Base-by-base conservation (phyloP, 2,329 filamentous ascomycete species). In the Capronia americana region DNA sequence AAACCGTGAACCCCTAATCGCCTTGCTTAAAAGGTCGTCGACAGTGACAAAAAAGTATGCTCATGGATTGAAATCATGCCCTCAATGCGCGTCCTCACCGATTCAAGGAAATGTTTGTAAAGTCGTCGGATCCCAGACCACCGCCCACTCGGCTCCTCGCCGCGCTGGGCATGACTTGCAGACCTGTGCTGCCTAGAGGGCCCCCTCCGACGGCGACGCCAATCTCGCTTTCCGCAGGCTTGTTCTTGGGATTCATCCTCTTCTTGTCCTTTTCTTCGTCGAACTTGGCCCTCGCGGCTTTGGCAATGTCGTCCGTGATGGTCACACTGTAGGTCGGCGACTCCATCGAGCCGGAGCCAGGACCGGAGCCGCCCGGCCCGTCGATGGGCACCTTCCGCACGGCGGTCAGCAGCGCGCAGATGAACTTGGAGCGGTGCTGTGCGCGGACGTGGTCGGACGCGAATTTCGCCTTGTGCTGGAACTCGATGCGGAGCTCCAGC, bases 401-500 rank as follows among this genome's bases (percentile, higher is more conserved):
- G 5, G 69, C 69, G n/a, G 62, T 54, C 26, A 70, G 46, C 30
- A 70, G 34, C 10, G 59, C 69, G 32, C 69, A 70, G 32, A 69
- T 62, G 61, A 70, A 70, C 56, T 69, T 69, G 56, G 44, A 64
- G 64, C 67, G 69, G 28, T 63, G 69, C 26, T 61, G 60, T 2
- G 66, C 60, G 4, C 69, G 66, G 12, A 62, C 34, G 26, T 51
- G 50, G 0, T 65, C 23, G 14, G 61, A 61, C 6, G 58, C 32
- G 26, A 41, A 62, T 20, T 65, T 57, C 20, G 20, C 26, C 61
- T 78, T 78, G 62, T 78, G 75, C 54, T 67, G 65, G 64, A 77
- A 74, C 56, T 76, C 75, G 44, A 78, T 73, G 20, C 72, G 63
- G 8, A 78, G 65, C 17, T 77, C 74, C 4, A 79, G 68, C 50